Base-by-base conservation (phyloP, 2,329 filamentous ascomycete genomes). In the Colletotrichum sp. region DNA sequence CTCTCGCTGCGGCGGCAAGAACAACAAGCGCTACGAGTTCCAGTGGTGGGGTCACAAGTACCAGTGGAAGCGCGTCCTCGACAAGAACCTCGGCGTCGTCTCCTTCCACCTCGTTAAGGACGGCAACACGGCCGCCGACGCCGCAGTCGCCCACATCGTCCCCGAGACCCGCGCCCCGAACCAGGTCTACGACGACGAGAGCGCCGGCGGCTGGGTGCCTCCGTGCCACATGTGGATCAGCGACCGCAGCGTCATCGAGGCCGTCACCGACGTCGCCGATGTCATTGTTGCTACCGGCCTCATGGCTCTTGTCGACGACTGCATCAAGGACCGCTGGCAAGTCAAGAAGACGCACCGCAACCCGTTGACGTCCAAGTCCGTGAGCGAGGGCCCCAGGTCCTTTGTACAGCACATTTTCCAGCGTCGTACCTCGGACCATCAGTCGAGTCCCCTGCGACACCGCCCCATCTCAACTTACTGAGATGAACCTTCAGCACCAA, bases 1-100 rank as follows among this genome's bases (percentile, higher is more conserved):
- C 66, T 92, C 91, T 78, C 92, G 95, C 56, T 89, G 91, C 28
- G 94, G 94, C 18, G 87, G 90, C 66, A 92, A 91, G 78, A 87
- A 89, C 59, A 89, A 89, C 77, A 96, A 96, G 85, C 91, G 92
- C 76, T 98, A 98, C 83, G 94, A 96, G 71, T 98, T 98, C 80
- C 94, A 96, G 81, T 98, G 98, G 89, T 98, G 97, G 97, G 95
- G 95, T 30, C 90, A 93, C 79, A 90, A 88, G 70, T 98, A 98
- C 84, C 87, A 91, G 68, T 98, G 97, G 97, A 94, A 92, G 83
- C 92, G 95, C 48, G 90, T 93, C 64, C 86, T 90, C 59, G 92
- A 94, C 82, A 92, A 92, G 83, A 92, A 95, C 78, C 90, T 93
- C 58, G 86, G 89, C 71, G 90, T 92, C 66, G 89, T 95, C 21